Conservation (phyloP, 306 rosid species). For the Cicer pinnatifidum region DNA sequence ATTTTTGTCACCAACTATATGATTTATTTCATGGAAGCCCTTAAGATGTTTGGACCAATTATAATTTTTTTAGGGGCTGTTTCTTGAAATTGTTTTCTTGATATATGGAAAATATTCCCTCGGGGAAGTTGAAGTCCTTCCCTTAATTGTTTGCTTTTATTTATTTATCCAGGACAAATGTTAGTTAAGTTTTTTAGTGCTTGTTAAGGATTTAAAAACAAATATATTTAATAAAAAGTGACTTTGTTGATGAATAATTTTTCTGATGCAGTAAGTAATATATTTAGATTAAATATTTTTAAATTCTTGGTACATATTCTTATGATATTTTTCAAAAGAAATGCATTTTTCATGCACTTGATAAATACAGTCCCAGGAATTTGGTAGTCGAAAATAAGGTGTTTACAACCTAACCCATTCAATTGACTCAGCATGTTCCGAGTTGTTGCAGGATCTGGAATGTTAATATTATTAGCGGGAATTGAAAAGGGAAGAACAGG, state of each 20-base stretch:
- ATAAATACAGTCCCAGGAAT: not conserved
- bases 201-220: too few relatives aligned
- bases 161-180: not conserved
- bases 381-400: not conserved
- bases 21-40: slow-evolving; percentile 59
- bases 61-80: slow-evolving; percentile 38
- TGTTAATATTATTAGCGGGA: not conserved
- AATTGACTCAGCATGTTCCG: too few relatives aligned
- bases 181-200: not conserved
- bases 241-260: not conserved
- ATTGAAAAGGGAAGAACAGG: not conserved
- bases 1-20: slow-evolving; percentile 46
- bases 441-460: not conserved
- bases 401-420: not conserved
- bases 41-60: slow-evolving; percentile 48
- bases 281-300: not conserved
- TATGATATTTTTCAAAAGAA: not conserved
- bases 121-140: not conserved
- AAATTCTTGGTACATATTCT: not conserved
- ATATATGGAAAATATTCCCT: slow-evolving; percentile 31
- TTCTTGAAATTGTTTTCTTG: slow-evolving; percentile 40
- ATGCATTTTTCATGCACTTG: not conserved
- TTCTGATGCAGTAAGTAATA: not conserved
- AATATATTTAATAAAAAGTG: too few relatives aligned
- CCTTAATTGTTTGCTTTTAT: slow-evolving; percentile 13